A percentile compares a stretch with the other conserved stretches of the same genome.
Evolutionary conservation across 2,329 filamentous ascomycete genomes (phyloP).

Genomic region (Trichoderma sp.): DNA sequence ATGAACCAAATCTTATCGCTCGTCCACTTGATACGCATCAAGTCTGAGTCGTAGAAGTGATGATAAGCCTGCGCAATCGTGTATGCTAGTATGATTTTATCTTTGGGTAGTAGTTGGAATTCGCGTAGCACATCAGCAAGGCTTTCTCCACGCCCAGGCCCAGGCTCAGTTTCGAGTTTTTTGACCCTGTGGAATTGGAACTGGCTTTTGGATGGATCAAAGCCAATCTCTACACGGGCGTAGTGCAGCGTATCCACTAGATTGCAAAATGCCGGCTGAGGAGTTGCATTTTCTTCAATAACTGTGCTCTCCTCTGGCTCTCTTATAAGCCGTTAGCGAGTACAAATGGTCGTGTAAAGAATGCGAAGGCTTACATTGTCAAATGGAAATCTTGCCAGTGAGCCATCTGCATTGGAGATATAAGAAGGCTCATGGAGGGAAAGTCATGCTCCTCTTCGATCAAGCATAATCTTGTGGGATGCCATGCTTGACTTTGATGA

Average conservation of each 20-base stretch:
- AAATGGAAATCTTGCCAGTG: background rate
- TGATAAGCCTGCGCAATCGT: background rate
- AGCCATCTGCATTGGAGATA: background rate
- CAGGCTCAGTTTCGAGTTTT: background rate
- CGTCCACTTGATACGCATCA: constrained; percentile 23
- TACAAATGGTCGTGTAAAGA: background rate
- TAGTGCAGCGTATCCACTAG: background rate
- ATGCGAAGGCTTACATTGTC: background rate
- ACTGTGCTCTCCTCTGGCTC: background rate
- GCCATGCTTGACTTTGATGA: background rate
- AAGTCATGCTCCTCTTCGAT: background rate
- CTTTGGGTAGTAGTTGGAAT: background rate
- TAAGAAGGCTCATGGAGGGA: background rate
- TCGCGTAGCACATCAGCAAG: background rate
- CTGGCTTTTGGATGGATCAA: background rate
- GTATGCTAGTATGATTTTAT: background rate
- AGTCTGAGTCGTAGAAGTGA: constrained; percentile 23
- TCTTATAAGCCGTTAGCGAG: background rate
- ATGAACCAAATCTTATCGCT: constrained; percentile 23
- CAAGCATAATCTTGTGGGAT: background rate
- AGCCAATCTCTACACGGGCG: background rate
- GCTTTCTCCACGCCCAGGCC: background rate
- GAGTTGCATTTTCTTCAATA: background rate
- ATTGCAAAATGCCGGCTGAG: background rate
- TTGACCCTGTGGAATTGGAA: background rate